Conservation (phyloP, 2,329 filamentous ascomycete genomes). For the Orbilia oligospora region DNA sequence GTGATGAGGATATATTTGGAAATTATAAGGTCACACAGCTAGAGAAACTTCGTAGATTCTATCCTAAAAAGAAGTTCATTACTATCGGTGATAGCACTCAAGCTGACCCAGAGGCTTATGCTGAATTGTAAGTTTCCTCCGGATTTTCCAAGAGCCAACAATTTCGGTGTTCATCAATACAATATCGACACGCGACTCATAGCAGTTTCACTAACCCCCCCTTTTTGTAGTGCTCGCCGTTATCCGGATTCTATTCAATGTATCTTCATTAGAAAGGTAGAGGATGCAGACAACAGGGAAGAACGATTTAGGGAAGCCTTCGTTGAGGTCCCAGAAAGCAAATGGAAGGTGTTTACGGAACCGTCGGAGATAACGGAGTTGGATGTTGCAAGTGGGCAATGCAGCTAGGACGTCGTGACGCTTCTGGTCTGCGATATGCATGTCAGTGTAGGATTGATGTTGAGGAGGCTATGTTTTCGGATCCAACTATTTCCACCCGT, state of each 20-base stretch:
- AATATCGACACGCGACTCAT: not conserved
- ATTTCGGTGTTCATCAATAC: not conserved
- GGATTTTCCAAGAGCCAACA: not conserved
- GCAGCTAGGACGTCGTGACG: conserved; percentile 29
- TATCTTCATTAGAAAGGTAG: conserved; percentile 71
- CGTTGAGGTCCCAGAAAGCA: conserved; percentile 76
- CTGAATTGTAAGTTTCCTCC: conserved; percentile 75
- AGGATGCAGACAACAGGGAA: conserved; percentile 65
- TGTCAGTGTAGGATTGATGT: not conserved
- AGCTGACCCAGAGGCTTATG: conserved; percentile 90
- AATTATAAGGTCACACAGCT: conserved; percentile 89
- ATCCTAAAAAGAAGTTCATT: conserved; percentile 84
- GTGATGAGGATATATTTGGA: conserved; percentile 71
- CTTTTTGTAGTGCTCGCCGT: conserved; percentile 66
- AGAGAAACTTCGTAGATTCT: conserved; percentile 81
- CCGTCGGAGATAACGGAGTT: conserved; percentile 72
- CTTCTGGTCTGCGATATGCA: not conserved
- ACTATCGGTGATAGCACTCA: conserved; percentile 93
- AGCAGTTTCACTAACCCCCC: conserved; percentile 65
- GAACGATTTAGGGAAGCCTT: conserved; percentile 88
- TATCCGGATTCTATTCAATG: conserved; percentile 82
- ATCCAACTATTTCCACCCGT: not conserved
- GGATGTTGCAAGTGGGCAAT: conserved; percentile 46
- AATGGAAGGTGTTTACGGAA: conserved; percentile 87
- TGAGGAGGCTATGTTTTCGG: not conserved